Evolutionary conservation across 2,329 filamentous ascomycete species (phyloP), one percentile per base, ranked within the genome.

Genomic region (Diaporthe ilicicola): DNA sequence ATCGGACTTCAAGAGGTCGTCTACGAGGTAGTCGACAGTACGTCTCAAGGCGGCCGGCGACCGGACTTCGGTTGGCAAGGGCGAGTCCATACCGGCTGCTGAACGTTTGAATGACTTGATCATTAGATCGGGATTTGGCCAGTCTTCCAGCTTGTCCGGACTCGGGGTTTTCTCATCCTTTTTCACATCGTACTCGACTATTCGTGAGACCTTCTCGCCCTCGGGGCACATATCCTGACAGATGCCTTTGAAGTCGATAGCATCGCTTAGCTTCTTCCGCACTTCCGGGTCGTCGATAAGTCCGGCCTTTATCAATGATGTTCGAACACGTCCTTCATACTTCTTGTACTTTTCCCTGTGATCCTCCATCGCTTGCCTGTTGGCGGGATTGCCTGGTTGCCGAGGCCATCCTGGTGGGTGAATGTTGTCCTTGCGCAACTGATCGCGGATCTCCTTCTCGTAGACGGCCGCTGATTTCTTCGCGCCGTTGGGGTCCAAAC

Each of bases 171-270:
- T 90, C 76, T 92, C 90, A 8, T 87, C 82, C 8, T 80, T 80
- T 74, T 87, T 85, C 27, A 90, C 84, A 72, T 91, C 88, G 74
- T 85, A 82, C 76, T 92, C 89, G 59, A 86, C 87, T 69, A 92
- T 91, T 72, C 90, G 85, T 62, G 84, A 88, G 42, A 91, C 85
- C 77, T 88, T 88, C 77, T 92, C 90, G 78, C 88, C 91, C 73
- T 91, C 88, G 6, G 90, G 90, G 72, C 90, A 92, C 90, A 92
- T 92, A 32, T 91, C 88, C 75, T 92, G 88, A 75, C 90, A 92
- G 55, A 90, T 91, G 17, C 90, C 90, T 77, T 90, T 90, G 76
- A 92, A 92, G 51, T 88, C 86, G 59, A 92, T 88, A 8, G 90
- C 90, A 76, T 92, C 87, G 70, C 88, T 85, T 9, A 92, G 83